Evolutionary conservation across 345 rosid species (phyloP), one percentile per base, ranked within the genome.

Genomic region (Atalantia buxifolia): DNA sequence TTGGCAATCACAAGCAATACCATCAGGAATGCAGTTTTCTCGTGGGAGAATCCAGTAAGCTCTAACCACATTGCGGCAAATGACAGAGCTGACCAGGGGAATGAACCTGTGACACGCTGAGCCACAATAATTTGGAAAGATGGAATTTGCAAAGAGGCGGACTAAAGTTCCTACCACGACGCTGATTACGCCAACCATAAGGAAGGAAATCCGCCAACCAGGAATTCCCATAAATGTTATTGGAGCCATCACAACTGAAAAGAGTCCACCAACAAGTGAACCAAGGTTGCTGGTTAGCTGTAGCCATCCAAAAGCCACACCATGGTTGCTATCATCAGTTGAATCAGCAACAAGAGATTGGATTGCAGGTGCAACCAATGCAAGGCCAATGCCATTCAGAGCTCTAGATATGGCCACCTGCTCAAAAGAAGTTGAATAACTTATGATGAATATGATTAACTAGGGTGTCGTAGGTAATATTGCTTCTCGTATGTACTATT

Each of bases 11-110:
- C 92, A 56, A 95, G 91, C 64, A 90, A 69, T 65, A 86, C 90
- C 38, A 89, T 78, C 60, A 95, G 85, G 83, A 89, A 79, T 1
- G 96, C 98, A 50, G 97, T 93, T 78, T 75, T 76, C 59, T 84
- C 75, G 33, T 92, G 98, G 57, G 98, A 93, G 84, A 93, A 92
- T n/a, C 97, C 98, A 6, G 85, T 81, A 24, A 93, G 95, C 84
- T 95, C 98, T 78, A 95, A 83, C 98, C 98, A 95, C 98, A 95
- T 92, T 0, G 96, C 85, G 24, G 96, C 89, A 82, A 92, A 93
- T 69, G 98, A 88, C 81, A 95, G 45, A 74, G 99, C 98, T 66
- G 96, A 95, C 94, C 98, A 93, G 25, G 99, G 99, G 82, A 93
- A 90, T 28, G 93, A 89, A 40, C 97, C 98, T 0, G 94, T 88